Percentiles rank a stretch among this genome's conserved stretches.
Conservation (phyloP, 2,329 filamentous ascomycete genomes). For the Shiraia bambusicola region DNA sequence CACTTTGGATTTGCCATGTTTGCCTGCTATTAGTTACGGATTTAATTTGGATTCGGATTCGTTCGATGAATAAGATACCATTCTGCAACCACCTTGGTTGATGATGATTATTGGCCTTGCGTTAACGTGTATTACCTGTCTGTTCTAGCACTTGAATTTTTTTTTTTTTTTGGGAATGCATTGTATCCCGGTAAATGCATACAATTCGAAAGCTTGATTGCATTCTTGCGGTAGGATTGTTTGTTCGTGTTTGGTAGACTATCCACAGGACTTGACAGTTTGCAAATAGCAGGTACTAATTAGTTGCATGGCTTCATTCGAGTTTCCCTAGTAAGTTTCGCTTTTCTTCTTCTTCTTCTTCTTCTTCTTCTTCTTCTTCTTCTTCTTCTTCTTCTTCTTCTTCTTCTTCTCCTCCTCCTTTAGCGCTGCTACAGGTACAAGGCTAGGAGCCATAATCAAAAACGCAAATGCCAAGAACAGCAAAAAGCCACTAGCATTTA, state of each 20-base stretch:
- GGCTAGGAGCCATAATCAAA: slow-evolving; percentile 17
- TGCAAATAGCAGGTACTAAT: too few relatives aligned
- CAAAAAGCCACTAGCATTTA: slow-evolving; percentile 20
- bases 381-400: too few relatives aligned
- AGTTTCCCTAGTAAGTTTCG: too few relatives aligned
- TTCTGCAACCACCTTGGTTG: neutral
- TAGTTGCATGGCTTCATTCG: slow-evolving; percentile 20
- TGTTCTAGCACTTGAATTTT: neutral
- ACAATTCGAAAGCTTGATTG: neutral
- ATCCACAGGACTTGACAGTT: too few relatives aligned
- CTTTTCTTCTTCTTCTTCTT: too few relatives aligned
- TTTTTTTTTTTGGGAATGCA: slow-evolving; percentile 1
- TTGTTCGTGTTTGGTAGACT: too few relatives aligned
- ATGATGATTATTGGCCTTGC: slow-evolving; percentile 9
- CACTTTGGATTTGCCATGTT: too few relatives aligned
- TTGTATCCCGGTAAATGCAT: neutral
- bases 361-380: too few relatives aligned
- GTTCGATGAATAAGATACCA: neutral
- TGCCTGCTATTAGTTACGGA: too few relatives aligned
- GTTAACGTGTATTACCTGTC: neutral
- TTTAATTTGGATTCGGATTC: too few relatives aligned
- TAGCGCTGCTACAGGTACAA: slow-evolving; percentile 19
- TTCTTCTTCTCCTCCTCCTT: slow-evolving; percentile 24
- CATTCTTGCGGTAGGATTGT: too few relatives aligned
- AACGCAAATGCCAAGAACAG: slow-evolving; percentile 13